Evolutionary conservation across 1,139 yeast species (phyloP).

Genomic region (Torulaspora pretoriensis): DNA sequence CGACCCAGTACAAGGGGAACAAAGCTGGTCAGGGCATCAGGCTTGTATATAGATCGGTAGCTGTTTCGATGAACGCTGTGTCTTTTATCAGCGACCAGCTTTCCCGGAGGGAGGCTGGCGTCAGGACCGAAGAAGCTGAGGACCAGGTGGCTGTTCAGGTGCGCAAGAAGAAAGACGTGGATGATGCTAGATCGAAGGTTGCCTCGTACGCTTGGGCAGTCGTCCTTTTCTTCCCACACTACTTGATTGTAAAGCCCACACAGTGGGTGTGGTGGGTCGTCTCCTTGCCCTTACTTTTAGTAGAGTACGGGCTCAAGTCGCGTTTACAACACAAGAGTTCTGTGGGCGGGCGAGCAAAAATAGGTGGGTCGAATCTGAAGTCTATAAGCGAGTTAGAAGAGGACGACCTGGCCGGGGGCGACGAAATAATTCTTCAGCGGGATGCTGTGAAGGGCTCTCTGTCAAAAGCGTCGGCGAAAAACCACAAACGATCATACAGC

Average conservation of each 20-base stretch:
- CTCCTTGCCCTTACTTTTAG: slow-evolving; percentile 47
- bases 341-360: neutral
- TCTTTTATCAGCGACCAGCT: slow-evolving; percentile 24
- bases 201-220: slow-evolving; percentile 7
- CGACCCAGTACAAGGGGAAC: neutral
- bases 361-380: neutral
- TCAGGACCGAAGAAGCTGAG: slow-evolving; percentile 2
- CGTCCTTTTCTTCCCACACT: slow-evolving; percentile 9
- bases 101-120: slow-evolving; percentile 2
- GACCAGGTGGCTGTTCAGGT: slow-evolving; percentile 1
- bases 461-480: slow-evolving; percentile 12
- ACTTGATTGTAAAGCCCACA: slow-evolving; percentile 41
- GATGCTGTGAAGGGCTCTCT: slow-evolving; percentile 33
- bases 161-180: neutral
- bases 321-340: slow-evolving; percentile 5
- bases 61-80: slow-evolving; percentile 25
- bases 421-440: slow-evolving; percentile 30
- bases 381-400: slow-evolving; percentile 17
- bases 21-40: neutral
- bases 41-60: neutral
- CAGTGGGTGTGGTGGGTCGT: slow-evolving; percentile 43
- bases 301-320: slow-evolving; percentile 34
- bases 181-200: neutral
- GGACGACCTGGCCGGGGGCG: slow-evolving; percentile 33
- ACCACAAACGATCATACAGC: slow-evolving; percentile 2